phyloP scores from a whole-genome alignment of 2,329 filamentous ascomycete species.

The Orbilia brochopaga region DNA sequence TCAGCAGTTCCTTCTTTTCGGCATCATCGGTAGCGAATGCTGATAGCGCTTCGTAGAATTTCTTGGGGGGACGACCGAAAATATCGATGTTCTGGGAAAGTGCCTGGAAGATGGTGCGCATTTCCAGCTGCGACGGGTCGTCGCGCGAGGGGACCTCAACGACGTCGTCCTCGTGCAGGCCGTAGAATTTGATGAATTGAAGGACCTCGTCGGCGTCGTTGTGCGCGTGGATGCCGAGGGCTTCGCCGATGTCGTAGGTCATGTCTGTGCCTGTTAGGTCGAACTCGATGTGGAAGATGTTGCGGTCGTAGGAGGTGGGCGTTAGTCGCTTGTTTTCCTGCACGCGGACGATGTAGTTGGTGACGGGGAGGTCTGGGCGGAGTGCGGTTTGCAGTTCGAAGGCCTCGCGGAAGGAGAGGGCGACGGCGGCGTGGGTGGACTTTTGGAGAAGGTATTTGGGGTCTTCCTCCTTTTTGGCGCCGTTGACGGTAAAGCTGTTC shows the following conservation, averaged over 20 bases:
- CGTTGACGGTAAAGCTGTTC: conserved; percentile 82
- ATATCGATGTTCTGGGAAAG: conserved; percentile 93
- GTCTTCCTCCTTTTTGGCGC: conserved; percentile 74
- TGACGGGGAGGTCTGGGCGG: conserved; percentile 82
- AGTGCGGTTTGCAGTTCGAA: conserved; percentile 76
- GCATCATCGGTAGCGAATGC: conserved; percentile 82
- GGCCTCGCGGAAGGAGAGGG: conserved; percentile 90
- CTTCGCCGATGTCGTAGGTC: conserved; percentile 96
- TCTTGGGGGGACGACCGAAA: conserved; percentile 94
- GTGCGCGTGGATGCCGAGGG: conserved; percentile 92
- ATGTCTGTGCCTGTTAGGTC: conserved; percentile 89
- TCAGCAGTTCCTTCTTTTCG: conserved; percentile 79
- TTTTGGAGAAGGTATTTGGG: conserved; percentile 70
- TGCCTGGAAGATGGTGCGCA: conserved; percentile 89
- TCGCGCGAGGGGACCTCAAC: conserved; percentile 92
- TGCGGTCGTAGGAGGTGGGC: conserved; percentile 85
- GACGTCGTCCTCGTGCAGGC: conserved; percentile 78
- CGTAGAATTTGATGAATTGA: conserved; percentile 89
- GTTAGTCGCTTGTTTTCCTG: conserved; percentile 96
- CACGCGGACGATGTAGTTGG: conserved; percentile 86
- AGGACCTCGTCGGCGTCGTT: conserved; percentile 81
- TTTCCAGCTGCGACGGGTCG: conserved; percentile 74
- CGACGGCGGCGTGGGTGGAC: conserved; percentile 86
- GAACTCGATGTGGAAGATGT: conserved; percentile 99
- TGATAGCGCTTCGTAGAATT: conserved; percentile 91